phyloP scores from a whole-genome alignment of 768 basidiomycete genomes.

The Tylopilus intermedius region DNA sequence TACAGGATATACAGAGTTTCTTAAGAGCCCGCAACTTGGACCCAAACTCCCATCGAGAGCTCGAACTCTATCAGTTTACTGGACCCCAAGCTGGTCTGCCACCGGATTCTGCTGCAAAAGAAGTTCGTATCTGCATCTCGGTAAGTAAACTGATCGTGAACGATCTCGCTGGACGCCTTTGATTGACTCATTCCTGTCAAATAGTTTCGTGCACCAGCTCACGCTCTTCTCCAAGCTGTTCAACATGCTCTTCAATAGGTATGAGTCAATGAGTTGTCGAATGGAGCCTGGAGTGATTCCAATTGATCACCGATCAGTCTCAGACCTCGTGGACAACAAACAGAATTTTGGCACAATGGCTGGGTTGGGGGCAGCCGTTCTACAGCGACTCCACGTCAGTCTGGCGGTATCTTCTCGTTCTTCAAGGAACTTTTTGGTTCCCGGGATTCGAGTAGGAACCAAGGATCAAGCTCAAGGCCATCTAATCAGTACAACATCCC shows the following conservation, averaged over 20 bases:
- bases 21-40: not conserved
- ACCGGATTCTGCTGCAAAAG: no score
- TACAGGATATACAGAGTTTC: no score
- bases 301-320: conserved; percentile 1
- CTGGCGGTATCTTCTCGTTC: not conserved
- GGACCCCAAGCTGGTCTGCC: no score
- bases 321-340: not conserved
- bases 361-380: not conserved
- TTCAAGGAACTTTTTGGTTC: not conserved
- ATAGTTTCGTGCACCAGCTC: not conserved
- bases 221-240: not conserved
- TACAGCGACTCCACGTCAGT: not conserved
- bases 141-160: not conserved
- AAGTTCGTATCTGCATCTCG: not conserved
- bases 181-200: not conserved
- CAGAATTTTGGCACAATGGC: not conserved
- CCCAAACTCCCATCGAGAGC: no score
- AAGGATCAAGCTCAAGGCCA: no score
- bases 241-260: not conserved
- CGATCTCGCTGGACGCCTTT: not conserved
- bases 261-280: not conserved
- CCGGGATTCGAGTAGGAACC: not conserved
- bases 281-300: not conserved
- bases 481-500: not conserved
- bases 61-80: no score